Evolutionary conservation across 805 yeast genomes (phyloP), one percentile per base, ranked within the genome.

Genomic region (Candida yuanshanica): DNA sequence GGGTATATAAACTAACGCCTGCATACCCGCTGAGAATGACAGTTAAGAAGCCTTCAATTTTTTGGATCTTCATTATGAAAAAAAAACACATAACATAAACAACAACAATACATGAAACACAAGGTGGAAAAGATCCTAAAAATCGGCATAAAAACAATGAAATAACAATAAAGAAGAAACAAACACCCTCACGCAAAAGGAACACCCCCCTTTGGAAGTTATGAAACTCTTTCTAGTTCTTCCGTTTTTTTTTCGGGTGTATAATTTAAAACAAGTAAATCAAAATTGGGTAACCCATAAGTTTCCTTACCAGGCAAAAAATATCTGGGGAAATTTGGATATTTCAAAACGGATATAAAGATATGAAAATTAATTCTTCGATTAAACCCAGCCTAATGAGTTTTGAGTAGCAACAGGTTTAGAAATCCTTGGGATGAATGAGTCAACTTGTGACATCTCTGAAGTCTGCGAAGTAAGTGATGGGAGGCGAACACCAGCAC

Each of bases 381-480:
- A n/a, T 56, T 52, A 67, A 37, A 51, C 62, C 90, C 90, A 83
- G 25, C 90, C 90, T 44, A 83, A 65, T 2, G 91, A 81, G 57
- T 80, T 83, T 46, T 77, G 77, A 4, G 83, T 72, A 42, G 81
- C 79, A 27, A 81, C 81, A 10, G 91, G 91, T 41, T 73, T 75
- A 7, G 86, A 79, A 31, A 83, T 83, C 32, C 60, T 68, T 36
- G 70, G 75, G 33, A 68, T 58, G 42, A 53, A 66, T 37, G 48
- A 43, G 29, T 51, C 59, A n/a, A 52, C 41, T 45, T 50, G 62
- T 23, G 51, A 51, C 58, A 49, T 49, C 27, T 52, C 50, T 17
- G 42, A 44, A 17, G 22, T 35, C 10, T 16, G 14, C 24, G 17
- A 35, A 14, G 31, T 18, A 4, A 20, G 29, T 11, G 49, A 37